These are phyloP conservation scores for Bimuria novae-zelandiae DNA, from an alignment of 2,329 filamentous ascomycete species.

Conservation along the genomic window DNA sequence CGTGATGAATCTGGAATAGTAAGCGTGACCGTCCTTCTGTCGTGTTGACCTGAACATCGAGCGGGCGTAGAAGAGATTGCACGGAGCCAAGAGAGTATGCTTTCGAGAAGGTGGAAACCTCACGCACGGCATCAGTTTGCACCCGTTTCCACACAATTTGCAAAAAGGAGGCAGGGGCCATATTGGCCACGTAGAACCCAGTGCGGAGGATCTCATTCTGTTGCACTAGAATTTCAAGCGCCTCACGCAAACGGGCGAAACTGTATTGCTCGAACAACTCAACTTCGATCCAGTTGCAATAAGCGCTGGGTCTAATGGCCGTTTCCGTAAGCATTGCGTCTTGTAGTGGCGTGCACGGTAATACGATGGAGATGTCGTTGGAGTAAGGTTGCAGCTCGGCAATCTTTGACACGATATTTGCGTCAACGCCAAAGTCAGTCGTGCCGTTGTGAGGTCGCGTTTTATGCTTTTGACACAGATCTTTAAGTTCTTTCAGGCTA, in stretches of 20 bases:
- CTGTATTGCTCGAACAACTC: slow-evolving; percentile 51
- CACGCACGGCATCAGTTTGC: slow-evolving; percentile 50
- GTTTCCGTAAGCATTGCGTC: slow-evolving; percentile 81
- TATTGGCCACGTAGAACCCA: slow-evolving; percentile 63
- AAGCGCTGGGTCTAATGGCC: slow-evolving; percentile 60
- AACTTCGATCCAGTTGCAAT: slow-evolving; percentile 79
- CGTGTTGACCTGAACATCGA: slow-evolving; percentile 62
- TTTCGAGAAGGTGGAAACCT: slow-evolving; percentile 48
- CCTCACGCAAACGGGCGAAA: slow-evolving; percentile 47
- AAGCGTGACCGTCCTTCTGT: slow-evolving; percentile 16
- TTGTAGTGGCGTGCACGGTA: slow-evolving; percentile 74
- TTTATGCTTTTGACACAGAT: slow-evolving; percentile 21
- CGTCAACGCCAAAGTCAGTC: slow-evolving; percentile 1
- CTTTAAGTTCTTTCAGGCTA: slow-evolving; percentile 45
- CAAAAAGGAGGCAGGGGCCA: slow-evolving; percentile 55
- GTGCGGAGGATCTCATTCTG: slow-evolving; percentile 72
- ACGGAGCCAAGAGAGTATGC: slow-evolving; percentile 43
- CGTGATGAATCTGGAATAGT: slow-evolving; percentile 73
- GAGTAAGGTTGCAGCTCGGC: slow-evolving; percentile 18
- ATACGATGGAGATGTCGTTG: slow-evolving; percentile 40
- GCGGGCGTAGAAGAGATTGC: slow-evolving; percentile 59
- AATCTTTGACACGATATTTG: slow-evolving; percentile 1
- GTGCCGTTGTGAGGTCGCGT: neutral
- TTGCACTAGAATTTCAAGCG: slow-evolving; percentile 26
- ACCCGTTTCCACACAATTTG: slow-evolving; percentile 68